Evolutionary conservation across 768 basidiomycete genomes (phyloP).

Genomic region (Collybia nuda): DNA sequence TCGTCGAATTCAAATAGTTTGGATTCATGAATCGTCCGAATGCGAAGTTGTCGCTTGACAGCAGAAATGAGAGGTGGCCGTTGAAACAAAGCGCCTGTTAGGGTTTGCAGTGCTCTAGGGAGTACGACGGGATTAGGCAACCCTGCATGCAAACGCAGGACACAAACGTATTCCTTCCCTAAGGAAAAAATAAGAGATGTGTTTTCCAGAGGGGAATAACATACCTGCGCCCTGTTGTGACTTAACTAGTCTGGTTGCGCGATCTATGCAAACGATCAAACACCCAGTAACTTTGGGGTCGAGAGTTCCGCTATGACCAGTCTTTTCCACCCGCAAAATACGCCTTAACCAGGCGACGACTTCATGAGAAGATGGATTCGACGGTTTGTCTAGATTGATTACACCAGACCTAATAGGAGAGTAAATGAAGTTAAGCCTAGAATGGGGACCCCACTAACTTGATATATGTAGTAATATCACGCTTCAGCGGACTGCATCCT

Average conservation of each 20-base stretch:
- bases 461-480: constrained; percentile 89
- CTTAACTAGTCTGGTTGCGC: constrained; percentile 96
- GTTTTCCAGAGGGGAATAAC: constrained; percentile 19
- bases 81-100: constrained; percentile 98
- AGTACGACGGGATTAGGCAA: constrained; percentile 83
- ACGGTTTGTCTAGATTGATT: constrained; percentile 99
- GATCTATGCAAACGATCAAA: constrained; percentile 98
- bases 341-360: constrained; percentile 98
- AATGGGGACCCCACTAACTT: constrained; percentile 54
- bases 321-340: constrained; percentile 97
- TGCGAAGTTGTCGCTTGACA: constrained; percentile 95
- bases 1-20: constrained; percentile 97
- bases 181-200: constrained; percentile 3
- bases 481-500: constrained; percentile 92
- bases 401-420: constrained; percentile 79
- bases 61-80: constrained; percentile 98
- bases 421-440: constrained; percentile 1
- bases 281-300: constrained; percentile 99
- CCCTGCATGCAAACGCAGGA: constrained; percentile 85
- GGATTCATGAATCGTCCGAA: constrained; percentile 96
- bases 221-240: constrained; percentile 96
- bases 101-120: constrained; percentile 91
- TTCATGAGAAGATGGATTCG: constrained; percentile 98
- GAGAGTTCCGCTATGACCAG: constrained; percentile 97
- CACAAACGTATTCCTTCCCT: constrained; percentile 99